Conservation (phyloP, 805 yeast genomes). For the Teunomyces atbi region DNA sequence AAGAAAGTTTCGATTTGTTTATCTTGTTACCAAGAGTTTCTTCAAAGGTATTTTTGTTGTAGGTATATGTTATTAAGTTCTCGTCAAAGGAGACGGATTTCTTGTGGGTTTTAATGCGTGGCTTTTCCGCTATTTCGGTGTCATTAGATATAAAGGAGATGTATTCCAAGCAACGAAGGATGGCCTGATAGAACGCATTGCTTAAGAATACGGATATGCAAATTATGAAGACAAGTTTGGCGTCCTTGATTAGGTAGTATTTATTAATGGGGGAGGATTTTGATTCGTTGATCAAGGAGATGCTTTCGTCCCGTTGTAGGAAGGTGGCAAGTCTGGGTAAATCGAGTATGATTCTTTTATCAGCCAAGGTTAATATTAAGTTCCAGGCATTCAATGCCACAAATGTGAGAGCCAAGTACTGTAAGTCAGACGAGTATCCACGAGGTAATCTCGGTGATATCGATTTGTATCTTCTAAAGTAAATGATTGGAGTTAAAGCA, state of each 20-base stretch:
- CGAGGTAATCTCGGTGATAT: constrained; percentile 6
- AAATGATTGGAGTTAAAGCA: neutral
- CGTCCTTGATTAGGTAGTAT: constrained; percentile 13
- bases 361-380: neutral
- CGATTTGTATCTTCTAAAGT: neutral
- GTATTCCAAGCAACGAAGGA: constrained; percentile 15
- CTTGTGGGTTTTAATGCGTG: constrained; percentile 8
- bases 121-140: constrained; percentile 3
- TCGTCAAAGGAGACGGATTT: constrained; percentile 20
- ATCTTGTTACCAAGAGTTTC: neutral
- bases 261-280: constrained; percentile 7
- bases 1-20: constrained; percentile 1
- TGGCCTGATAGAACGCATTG: constrained; percentile 12
- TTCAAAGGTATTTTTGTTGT: constrained; percentile 8
- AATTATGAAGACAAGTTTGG: constrained; percentile 7
- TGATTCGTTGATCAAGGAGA: constrained; percentile 3
- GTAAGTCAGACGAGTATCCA: constrained; percentile 8
- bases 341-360: constrained; percentile 3
- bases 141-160: constrained; percentile 11
- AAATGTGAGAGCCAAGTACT: neutral
- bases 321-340: neutral
- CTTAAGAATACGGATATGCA: constrained; percentile 12
- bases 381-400: constrained; percentile 6
- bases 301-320: neutral
- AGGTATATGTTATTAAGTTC: constrained; percentile 13